Percentiles rank a stretch among this genome's conserved stretches.
These are phyloP conservation scores for Myriosclerotinia duriaeana DNA, from an alignment of 2,329 filamentous ascomycete genomes.

Conservation along the genomic window DNA sequence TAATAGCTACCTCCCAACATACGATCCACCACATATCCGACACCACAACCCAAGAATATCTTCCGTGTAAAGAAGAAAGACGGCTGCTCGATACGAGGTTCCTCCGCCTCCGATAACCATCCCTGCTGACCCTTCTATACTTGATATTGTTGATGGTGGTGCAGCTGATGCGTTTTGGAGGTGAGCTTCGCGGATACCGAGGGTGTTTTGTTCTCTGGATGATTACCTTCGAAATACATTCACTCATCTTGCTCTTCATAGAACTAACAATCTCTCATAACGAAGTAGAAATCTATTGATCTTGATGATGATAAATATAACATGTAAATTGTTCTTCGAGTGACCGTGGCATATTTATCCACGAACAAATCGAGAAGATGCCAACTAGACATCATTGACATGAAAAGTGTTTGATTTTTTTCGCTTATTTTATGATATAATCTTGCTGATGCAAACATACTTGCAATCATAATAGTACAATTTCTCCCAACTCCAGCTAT, in stretches of 20 bases:
- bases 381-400: background rate
- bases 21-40: conserved; percentile 78
- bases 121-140: conserved; percentile 60
- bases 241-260: too few species aligned
- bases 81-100: conserved; percentile 72
- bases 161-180: conserved; percentile 55
- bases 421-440: background rate
- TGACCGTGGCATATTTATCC: background rate
- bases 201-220: too few species aligned
- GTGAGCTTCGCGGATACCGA: conserved; percentile 75
- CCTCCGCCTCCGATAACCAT: conserved; percentile 77
- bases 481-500: conserved; percentile 15
- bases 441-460: background rate
- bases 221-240: too few species aligned
- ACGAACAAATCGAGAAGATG: background rate
- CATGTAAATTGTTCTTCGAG: background rate
- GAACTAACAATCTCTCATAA: too few species aligned
- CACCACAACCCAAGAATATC: conserved; percentile 64
- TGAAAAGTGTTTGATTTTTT: background rate
- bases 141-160: conserved; percentile 44
- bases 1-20: too few species aligned
- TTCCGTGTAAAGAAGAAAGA: conserved; percentile 75
- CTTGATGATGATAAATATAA: background rate
- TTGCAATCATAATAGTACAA: conserved; percentile 1
- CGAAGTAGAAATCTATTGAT: too few species aligned